phyloP scores from a whole-genome alignment of 2,329 filamentous ascomycete genomes.

The Stagonosporopsis vannaccii region DNA sequence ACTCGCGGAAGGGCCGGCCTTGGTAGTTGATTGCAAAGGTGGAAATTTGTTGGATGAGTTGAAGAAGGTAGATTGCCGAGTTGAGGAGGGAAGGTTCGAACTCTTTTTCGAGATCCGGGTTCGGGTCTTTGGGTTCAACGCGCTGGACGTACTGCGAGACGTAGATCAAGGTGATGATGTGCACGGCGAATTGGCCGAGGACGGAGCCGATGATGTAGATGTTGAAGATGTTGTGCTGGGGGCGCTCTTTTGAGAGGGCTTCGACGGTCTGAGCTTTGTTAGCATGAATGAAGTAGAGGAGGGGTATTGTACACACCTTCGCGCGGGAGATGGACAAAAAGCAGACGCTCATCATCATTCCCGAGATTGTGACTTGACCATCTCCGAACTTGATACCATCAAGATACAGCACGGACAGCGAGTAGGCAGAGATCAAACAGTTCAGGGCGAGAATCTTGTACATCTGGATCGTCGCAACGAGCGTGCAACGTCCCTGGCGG shows the following conservation, averaged over 20 bases:
- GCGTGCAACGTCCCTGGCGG: constrained; percentile 93
- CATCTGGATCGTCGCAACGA: constrained; percentile 99
- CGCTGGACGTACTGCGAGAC: constrained; percentile 87
- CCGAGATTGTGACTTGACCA: constrained; percentile 96
- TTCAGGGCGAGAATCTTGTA: constrained; percentile 99
- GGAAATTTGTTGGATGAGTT: constrained; percentile 98
- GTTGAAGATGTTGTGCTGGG: constrained; percentile 99
- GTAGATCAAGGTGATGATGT: constrained; percentile 93
- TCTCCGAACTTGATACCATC: constrained; percentile 99
- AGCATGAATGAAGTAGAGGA: constrained; percentile 23
- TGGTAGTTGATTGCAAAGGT: constrained; percentile 99
- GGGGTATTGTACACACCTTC: constrained; percentile 65
- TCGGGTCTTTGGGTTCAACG: constrained; percentile 72
- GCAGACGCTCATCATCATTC: constrained; percentile 99
- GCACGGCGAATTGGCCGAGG: constrained; percentile 94
- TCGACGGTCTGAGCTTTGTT: constrained; percentile 73
- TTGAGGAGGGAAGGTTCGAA: constrained; percentile 94
- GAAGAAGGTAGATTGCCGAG: constrained; percentile 94
- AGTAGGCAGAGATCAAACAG: constrained; percentile 97
- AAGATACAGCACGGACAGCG: constrained; percentile 91
- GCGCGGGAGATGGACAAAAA: constrained; percentile 98
- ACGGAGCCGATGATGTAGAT: constrained; percentile 98
- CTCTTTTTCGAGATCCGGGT: constrained; percentile 91
- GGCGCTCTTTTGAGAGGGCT: constrained; percentile 92
- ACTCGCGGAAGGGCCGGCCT: constrained; percentile 95